Percentiles rank a stretch among this genome's conserved stretches.
phyloP scores from a whole-genome alignment of 495 filamentous ascomycete species.

The Aspergillus cavernicola region DNA sequence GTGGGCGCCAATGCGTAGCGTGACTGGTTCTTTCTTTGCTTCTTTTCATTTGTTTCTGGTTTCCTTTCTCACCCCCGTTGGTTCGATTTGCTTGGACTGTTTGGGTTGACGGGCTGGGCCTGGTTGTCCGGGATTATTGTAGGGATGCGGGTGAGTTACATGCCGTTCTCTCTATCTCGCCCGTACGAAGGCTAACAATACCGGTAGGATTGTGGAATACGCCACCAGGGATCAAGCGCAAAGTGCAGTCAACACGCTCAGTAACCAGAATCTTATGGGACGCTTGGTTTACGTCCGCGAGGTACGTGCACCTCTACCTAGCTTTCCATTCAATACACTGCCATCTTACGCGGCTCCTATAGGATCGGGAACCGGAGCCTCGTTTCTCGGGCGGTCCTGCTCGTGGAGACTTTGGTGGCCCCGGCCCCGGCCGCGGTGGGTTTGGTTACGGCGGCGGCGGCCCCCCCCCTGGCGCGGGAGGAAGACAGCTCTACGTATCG shows the following conservation, averaged over 20 bases:
- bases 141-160: slow-evolving; percentile 95
- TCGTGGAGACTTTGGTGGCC: slow-evolving; percentile 62
- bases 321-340: not conserved
- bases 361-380: slow-evolving; percentile 96
- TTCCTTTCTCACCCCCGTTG: slow-evolving; percentile 21
- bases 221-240: slow-evolving; percentile 98
- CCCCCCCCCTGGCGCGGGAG: slow-evolving; percentile 44
- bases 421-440: slow-evolving; percentile 38
- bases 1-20: slow-evolving; percentile 94
- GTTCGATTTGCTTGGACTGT: slow-evolving; percentile 72
- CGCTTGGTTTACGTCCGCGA: slow-evolving; percentile 97
- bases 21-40: slow-evolving; percentile 63
- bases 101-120: slow-evolving; percentile 99
- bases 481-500: slow-evolving; percentile 91
- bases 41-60: slow-evolving; percentile 54
- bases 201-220: slow-evolving; percentile 96
- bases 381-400: slow-evolving; percentile 77
- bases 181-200: slow-evolving; percentile 18
- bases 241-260: slow-evolving; percentile 93
- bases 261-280: slow-evolving; percentile 98
- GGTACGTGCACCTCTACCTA: slow-evolving; percentile 48
- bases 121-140: slow-evolving; percentile 79
- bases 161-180: not conserved
- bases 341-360: slow-evolving; percentile 2
- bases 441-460: slow-evolving; percentile 39